Percentiles rank a stretch among this genome's conserved stretches.
These are phyloP conservation scores for Simmondsia chinensis DNA, from an alignment of 148 eudicot species.

Conservation along the genomic window DNA sequence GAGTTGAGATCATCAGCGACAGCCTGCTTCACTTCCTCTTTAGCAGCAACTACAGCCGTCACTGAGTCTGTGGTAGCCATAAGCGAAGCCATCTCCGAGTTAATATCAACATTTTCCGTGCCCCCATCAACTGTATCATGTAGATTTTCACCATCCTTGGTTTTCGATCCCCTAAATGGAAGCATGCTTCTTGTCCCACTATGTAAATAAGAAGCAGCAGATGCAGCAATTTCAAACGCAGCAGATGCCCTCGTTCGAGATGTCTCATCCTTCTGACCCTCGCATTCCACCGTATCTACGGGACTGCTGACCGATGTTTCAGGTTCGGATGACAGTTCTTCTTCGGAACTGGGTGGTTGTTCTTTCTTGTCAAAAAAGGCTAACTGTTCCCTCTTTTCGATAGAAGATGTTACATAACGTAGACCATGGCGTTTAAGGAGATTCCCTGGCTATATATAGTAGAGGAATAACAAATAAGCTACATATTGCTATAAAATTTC, in stretches of 20 bases:
- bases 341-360: slow-evolving; percentile 18
- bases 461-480: background rate
- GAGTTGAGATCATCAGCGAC: slow-evolving; percentile 94
- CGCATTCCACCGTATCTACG: slow-evolving; percentile 11
- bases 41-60: slow-evolving; percentile 92
- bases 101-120: slow-evolving; percentile 10
- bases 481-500: background rate
- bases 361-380: slow-evolving; percentile 43
- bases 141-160: slow-evolving; percentile 9
- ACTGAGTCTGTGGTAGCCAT: slow-evolving; percentile 89
- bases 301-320: slow-evolving; percentile 13
- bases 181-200: slow-evolving; percentile 52
- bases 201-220: slow-evolving; percentile 90
- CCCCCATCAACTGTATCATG: slow-evolving; percentile 7
- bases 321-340: slow-evolving; percentile 18
- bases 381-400: slow-evolving; percentile 60
- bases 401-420: slow-evolving; percentile 68
- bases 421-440: slow-evolving; percentile 49
- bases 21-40: slow-evolving; percentile 97
- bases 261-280: slow-evolving; percentile 22
- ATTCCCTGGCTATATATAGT: slow-evolving; percentile 41
- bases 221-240: slow-evolving; percentile 78
- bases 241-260: slow-evolving; percentile 42
- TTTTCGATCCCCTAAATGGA: slow-evolving; percentile 42
- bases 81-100: slow-evolving; percentile 63